Evolutionary conservation across 768 basidiomycete genomes (phyloP), one percentile per base, ranked within the genome.

Genomic region (Boletus reticulatus): DNA sequence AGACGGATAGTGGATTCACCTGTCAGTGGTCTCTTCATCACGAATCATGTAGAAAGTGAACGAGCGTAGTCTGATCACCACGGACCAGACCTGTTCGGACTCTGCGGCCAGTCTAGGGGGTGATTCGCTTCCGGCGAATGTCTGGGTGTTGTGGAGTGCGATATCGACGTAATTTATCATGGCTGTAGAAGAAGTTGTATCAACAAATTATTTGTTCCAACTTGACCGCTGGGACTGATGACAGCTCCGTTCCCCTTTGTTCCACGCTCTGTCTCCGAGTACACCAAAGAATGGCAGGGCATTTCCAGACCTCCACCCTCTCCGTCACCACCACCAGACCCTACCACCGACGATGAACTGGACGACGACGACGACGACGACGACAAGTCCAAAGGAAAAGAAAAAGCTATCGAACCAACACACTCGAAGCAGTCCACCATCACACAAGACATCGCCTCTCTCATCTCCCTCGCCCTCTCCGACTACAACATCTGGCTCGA

Each of bases 401-500:
- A 57, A 47, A 65, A 60, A 16, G 59, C 62, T 5, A 14, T 44
- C 49, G 58, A 71, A 36, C 19, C 5, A 13, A 22, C 55, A 9
- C 43, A 53, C 27, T 20, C 41, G n/a, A 71, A 67, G 56, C 53
- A 59, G 12, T 61, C 58, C 47, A 53, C 57, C 31, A 50, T 63
- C 4, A 69, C 76, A 17, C 75, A 78, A 42, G 85, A 85, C 58
- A 76, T 79, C 45, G 77, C 78, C 4, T 67, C 68, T 11, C 73
- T 89, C 34, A 59, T 86, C 20, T 72, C 64, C 3, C 78, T 92
- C 4, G 79, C 88, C 0, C 71, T 93, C n/a, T 88, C 89, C 6
- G 82, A 89, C 63, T 82, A 89, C 68, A 76, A 79, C 9, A 66
- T 91, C 10, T 92, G 88, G 89, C 64, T 69, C 4, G 80, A 89